These are phyloP conservation scores for Mollisiaceae sp. DNA, from an alignment of 2,329 filamentous ascomycete genomes.

Conservation along the genomic window DNA sequence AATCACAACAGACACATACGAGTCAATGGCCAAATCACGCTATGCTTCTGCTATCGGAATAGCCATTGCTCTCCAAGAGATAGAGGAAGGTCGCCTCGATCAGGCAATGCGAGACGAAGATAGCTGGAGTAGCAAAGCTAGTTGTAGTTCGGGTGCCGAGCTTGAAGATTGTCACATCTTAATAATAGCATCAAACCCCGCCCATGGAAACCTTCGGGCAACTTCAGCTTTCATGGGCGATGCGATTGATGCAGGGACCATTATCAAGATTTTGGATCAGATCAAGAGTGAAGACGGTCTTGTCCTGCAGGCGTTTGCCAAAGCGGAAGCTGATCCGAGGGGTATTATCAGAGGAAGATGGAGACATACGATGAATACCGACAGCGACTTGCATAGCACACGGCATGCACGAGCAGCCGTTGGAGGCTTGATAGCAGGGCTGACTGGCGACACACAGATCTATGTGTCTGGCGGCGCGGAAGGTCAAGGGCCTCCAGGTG, in stretches of 20 bases:
- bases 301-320: slow-evolving; percentile 42
- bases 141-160: slow-evolving; percentile 43
- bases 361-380: slow-evolving; percentile 44
- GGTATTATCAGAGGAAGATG: slow-evolving; percentile 36
- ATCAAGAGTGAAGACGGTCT: slow-evolving; percentile 31
- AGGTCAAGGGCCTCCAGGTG: slow-evolving; percentile 42
- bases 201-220: slow-evolving; percentile 29
- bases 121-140: slow-evolving; percentile 41
- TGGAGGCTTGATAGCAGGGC: slow-evolving; percentile 41
- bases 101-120: slow-evolving; percentile 30
- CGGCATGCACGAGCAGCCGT: slow-evolving; percentile 43
- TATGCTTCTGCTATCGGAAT: slow-evolving; percentile 43
- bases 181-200: slow-evolving; percentile 38
- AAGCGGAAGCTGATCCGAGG: slow-evolving; percentile 41
- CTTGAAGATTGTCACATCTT: slow-evolving; percentile 43
- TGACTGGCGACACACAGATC: slow-evolving; percentile 38
- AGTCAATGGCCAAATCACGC: slow-evolving; percentile 44
- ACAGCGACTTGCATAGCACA: slow-evolving; percentile 42
- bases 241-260: slow-evolving; percentile 38
- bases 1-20: slow-evolving; percentile 42
- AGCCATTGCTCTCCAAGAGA: slow-evolving; percentile 38
- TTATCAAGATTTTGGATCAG: slow-evolving; percentile 30
- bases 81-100: slow-evolving; percentile 31
- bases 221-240: slow-evolving; percentile 39
- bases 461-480: slow-evolving; percentile 43